Conservation (phyloP, 2,329 filamentous ascomycete species). For the Colletotrichum sp. region DNA sequence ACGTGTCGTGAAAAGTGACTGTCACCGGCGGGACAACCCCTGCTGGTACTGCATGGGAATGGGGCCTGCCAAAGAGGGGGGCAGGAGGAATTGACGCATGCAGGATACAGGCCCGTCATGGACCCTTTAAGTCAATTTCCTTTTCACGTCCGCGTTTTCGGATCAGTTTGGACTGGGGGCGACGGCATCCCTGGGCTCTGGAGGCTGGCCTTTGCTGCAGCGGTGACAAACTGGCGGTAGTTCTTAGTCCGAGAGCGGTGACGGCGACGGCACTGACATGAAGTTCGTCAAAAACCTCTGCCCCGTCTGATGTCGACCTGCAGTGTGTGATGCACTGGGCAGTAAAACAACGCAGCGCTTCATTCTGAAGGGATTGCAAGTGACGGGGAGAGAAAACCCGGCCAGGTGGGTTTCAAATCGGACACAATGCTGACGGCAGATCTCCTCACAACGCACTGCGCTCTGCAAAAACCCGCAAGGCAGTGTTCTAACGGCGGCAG, state of each 20-base stretch:
- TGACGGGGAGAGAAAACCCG: neutral
- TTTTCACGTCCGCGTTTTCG: neutral
- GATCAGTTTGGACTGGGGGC: neutral
- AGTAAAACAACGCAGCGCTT: neutral
- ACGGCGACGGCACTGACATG: neutral
- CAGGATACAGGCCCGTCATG: constrained; percentile 2
- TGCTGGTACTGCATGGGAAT: neutral
- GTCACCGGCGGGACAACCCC: neutral
- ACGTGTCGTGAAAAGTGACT: neutral
- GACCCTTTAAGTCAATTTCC: constrained; percentile 5
- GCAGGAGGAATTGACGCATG: constrained; percentile 8
- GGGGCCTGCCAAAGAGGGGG: neutral
- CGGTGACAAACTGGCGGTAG: neutral
- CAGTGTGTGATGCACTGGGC: neutral
- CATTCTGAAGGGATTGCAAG: neutral
- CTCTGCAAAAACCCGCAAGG: neutral
- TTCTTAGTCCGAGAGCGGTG: neutral
- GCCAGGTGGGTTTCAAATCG: constrained; percentile 5
- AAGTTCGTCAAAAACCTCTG: neutral
- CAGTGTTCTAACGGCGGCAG: neutral
- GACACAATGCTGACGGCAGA: constrained; percentile 13
- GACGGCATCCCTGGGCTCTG: neutral
- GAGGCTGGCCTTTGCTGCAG: neutral
- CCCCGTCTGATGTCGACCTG: neutral
- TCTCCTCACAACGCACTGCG: neutral